Evolutionary conservation across 148 eudicot species (phyloP).

Genomic region (Cornus kousa): DNA sequence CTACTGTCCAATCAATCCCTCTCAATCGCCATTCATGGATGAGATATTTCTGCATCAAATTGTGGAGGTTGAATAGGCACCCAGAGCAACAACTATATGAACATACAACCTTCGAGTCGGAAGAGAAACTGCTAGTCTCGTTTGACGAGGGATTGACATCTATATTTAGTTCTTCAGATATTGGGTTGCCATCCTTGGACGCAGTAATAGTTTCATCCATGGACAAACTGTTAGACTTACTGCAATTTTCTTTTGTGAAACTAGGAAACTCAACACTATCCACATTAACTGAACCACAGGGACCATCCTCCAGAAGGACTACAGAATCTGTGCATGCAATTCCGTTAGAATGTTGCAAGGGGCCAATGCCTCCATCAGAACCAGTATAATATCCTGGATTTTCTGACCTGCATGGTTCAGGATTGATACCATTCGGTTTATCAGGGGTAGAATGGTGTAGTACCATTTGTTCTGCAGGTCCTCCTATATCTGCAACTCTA

Average conservation of each 20-base stretch:
- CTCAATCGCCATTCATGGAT: conserved; percentile 36
- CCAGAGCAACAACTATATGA: conserved; percentile 62
- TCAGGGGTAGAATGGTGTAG: conserved; percentile 17
- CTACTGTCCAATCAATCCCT: conserved; percentile 46
- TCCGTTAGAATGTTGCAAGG: conserved; percentile 40
- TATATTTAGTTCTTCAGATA: conserved; percentile 12
- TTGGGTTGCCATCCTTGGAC: conserved; percentile 17
- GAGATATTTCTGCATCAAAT: conserved; percentile 40
- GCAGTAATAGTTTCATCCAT: conserved; percentile 17
- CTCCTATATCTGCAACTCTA: conserved; percentile 19
- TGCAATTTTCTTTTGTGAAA: conserved; percentile 18
- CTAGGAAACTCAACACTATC: conserved; percentile 11
- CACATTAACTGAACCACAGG: conserved; percentile 21
- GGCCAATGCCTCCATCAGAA: conserved; percentile 16
- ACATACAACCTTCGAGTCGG: conserved; percentile 39
- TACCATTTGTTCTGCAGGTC: conserved; percentile 13
- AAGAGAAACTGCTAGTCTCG: conserved; percentile 10
- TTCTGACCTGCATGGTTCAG: conserved; percentile 14
- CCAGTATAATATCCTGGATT: conserved; percentile 21
- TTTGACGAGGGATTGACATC: conserved; percentile 18
- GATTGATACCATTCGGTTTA: conserved; percentile 23
- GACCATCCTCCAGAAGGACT: conserved; percentile 15
- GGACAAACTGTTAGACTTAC: conserved; percentile 22
- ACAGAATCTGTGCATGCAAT: conserved; percentile 21
- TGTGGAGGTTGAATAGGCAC: conserved; percentile 53